Conservation (phyloP, 139 green algal species). For the Closterium sp. region DNA sequence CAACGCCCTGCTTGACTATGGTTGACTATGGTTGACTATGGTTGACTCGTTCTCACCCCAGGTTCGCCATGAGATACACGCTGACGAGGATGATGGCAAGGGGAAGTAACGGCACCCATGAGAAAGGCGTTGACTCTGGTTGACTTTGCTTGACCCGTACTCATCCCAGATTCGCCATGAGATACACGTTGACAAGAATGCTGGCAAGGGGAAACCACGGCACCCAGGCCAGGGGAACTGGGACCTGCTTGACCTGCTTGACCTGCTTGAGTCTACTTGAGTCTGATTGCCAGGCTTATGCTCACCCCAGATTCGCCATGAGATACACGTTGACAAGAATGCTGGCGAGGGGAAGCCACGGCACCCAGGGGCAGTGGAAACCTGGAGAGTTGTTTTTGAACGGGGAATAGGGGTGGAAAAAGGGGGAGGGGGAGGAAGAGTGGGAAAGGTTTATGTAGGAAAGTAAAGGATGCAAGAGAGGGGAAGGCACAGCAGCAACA, state of each 20-base stretch:
- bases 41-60: not conserved
- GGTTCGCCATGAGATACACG: constrained; percentile 40
- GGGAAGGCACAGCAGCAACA: not conserved
- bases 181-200: constrained; percentile 1
- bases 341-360: constrained; percentile 27
- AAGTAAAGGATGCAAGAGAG: too few relatives aligned
- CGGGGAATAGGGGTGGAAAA: too few relatives aligned
- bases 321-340: constrained; percentile 46
- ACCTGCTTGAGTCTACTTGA: too few relatives aligned
- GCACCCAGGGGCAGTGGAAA: not conserved
- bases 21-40: not conserved
- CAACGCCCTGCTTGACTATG: too few relatives aligned
- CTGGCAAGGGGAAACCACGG: too few relatives aligned
- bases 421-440: too few relatives aligned
- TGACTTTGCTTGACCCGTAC: not conserved
- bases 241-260: too few relatives aligned
- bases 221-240: too few relatives aligned
- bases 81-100: constrained; percentile 43
- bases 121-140: not conserved
- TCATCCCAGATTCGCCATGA: constrained; percentile 33
- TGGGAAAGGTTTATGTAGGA: too few relatives aligned
- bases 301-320: constrained; percentile 21
- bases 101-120: not conserved
- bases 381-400: too few relatives aligned
- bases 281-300: too few relatives aligned